Conservation (phyloP, 495 filamentous ascomycete species). For the Immersiella caudata region DNA sequence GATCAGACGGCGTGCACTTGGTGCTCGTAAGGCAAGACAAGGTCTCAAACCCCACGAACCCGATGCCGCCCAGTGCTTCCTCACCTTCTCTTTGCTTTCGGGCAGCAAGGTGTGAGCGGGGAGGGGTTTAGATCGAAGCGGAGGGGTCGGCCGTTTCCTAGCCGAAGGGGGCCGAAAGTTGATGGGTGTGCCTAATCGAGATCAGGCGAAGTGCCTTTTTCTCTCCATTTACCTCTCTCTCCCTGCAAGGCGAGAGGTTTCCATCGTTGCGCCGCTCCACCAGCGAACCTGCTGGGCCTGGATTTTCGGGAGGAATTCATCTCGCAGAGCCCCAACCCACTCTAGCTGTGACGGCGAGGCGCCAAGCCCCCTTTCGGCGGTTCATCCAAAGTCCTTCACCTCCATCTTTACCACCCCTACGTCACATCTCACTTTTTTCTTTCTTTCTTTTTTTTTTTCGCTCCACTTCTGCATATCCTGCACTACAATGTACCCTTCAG, state of each 20-base stretch:
- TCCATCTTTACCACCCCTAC: background rate
- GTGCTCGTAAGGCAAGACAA: background rate
- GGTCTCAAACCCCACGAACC: background rate
- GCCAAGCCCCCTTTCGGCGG: background rate
- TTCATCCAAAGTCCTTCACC: background rate
- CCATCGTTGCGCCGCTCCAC: background rate
- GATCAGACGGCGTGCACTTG: background rate
- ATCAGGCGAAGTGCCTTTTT: background rate
- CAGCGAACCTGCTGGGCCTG: background rate
- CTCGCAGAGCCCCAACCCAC: background rate
- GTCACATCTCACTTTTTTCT: background rate
- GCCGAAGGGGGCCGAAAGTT: background rate
- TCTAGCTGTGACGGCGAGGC: background rate
- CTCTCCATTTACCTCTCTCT: background rate
- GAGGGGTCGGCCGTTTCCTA: background rate
- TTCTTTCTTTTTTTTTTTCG: background rate
- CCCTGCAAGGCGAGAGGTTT: background rate
- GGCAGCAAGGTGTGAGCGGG: background rate
- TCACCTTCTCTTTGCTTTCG: background rate
- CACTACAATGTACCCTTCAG: background rate
- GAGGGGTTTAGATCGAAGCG: background rate
- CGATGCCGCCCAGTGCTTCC: background rate
- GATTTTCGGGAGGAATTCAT: background rate
- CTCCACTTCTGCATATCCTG: background rate
- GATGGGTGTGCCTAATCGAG: background rate